phyloP scores from a whole-genome alignment of 1,139 yeast genomes.

The Eremothecium coryli region DNA sequence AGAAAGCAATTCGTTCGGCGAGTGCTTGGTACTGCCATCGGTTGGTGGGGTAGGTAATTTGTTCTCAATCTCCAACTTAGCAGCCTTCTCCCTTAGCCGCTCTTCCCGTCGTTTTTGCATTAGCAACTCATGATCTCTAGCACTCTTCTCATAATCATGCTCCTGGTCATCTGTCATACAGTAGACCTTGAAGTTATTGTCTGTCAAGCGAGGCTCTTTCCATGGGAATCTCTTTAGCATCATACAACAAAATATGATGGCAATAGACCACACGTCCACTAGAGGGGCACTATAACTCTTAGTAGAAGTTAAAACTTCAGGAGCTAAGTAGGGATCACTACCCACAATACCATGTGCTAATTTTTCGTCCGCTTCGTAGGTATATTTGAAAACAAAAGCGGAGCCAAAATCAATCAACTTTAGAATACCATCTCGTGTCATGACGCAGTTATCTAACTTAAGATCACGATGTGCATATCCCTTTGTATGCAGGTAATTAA shows the following conservation, averaged over 20 bases:
- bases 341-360: constrained; percentile 93
- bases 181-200: constrained; percentile 67
- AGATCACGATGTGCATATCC: constrained; percentile 95
- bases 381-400: constrained; percentile 88
- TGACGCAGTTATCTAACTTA: constrained; percentile 90
- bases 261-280: constrained; percentile 93
- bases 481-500: constrained; percentile 70
- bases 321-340: constrained; percentile 95
- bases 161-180: constrained; percentile 37
- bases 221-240: constrained; percentile 90
- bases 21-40: not conserved
- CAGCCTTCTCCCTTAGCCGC: constrained; percentile 10
- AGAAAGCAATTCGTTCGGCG: not conserved
- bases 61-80: constrained; percentile 6
- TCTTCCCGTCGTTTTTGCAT: constrained; percentile 28
- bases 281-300: constrained; percentile 83
- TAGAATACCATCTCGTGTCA: constrained; percentile 74
- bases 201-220: constrained; percentile 87
- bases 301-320: constrained; percentile 69
- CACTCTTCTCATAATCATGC: constrained; percentile 40
- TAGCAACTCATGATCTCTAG: constrained; percentile 39
- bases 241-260: constrained; percentile 94
- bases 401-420: constrained; percentile 95
- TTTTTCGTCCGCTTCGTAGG: constrained; percentile 70
- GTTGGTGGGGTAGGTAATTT: not conserved